These are phyloP conservation scores for Chrysoporthe puriensis DNA, from an alignment of 2,329 filamentous ascomycete genomes.

Conservation along the genomic window DNA sequence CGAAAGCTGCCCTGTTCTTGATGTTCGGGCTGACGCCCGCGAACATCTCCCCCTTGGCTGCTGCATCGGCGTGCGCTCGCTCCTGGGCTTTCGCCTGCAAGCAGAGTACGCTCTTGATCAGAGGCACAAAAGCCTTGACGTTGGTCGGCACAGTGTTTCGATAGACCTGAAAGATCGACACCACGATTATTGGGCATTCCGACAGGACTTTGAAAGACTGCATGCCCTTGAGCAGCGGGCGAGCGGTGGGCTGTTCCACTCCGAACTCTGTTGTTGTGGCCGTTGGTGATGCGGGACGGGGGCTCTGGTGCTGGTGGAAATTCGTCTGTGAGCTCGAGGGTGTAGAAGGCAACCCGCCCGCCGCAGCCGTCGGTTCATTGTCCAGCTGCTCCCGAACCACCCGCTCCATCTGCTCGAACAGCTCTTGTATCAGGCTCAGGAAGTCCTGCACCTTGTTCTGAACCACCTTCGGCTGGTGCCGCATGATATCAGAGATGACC, in stretches of 20 bases:
- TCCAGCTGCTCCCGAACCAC: constrained; percentile 97
- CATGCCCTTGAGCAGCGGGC: constrained; percentile 88
- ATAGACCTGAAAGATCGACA: constrained; percentile 96
- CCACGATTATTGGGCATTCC: constrained; percentile 97
- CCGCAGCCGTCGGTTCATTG: constrained; percentile 62
- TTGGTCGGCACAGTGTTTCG: constrained; percentile 78
- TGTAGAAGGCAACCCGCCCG: constrained; percentile 68
- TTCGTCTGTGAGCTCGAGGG: constrained; percentile 67
- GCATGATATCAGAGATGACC: constrained; percentile 94
- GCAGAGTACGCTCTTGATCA: constrained; percentile 88
- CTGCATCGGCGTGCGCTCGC: constrained; percentile 85
- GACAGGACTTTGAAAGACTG: constrained; percentile 98
- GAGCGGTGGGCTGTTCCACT: constrained; percentile 76
- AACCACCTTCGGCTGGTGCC: constrained; percentile 85
- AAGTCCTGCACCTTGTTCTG: constrained; percentile 83
- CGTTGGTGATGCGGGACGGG: constrained; percentile 86
- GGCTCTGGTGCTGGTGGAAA: constrained; percentile 70
- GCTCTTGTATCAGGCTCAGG: constrained; percentile 87
- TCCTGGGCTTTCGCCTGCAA: constrained; percentile 92
- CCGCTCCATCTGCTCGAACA: constrained; percentile 93
- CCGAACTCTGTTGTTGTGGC: constrained; percentile 81
- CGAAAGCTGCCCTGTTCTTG: constrained; percentile 90
- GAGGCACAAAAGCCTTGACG: constrained; percentile 87
- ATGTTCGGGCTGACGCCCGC: constrained; percentile 93
- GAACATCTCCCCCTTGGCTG: constrained; percentile 78